phyloP scores from a whole-genome alignment of 345 rosid species.

The Hevea brasiliensis region DNA sequence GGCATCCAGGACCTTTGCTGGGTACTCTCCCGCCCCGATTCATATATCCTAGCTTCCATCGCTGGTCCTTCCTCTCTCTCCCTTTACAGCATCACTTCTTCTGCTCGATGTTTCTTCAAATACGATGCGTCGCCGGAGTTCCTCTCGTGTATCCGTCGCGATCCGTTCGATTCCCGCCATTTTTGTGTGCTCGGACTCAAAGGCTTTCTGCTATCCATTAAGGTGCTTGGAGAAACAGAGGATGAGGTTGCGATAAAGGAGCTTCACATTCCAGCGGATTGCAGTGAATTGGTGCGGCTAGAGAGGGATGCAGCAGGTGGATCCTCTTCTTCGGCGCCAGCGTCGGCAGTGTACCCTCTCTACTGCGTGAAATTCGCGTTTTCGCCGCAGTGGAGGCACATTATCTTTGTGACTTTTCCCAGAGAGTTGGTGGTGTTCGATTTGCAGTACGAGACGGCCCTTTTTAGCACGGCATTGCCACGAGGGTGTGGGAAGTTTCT shows the following conservation, averaged over 20 bases:
- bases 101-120: conserved; percentile 57
- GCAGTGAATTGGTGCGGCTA: conserved; percentile 55
- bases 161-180: conserved; percentile 89
- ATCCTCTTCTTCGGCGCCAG: conserved; percentile 55
- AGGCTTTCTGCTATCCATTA: conserved; percentile 70
- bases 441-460: conserved; percentile 72
- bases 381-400: conserved; percentile 80
- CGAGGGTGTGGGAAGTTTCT: conserved; percentile 84
- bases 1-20: conserved; percentile 93
- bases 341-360: conserved; percentile 68
- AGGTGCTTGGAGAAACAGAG: conserved; percentile 71
- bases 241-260: conserved; percentile 61
- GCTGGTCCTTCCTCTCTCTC: conserved; percentile 74
- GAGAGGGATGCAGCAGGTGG: conserved; percentile 56
- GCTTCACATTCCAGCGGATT: conserved; percentile 62
- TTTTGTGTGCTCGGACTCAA: conserved; percentile 70
- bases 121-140: conserved; percentile 77
- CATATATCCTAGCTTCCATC: conserved; percentile 62
- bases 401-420: conserved; percentile 76
- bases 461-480: conserved; percentile 63
- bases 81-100: conserved; percentile 44
- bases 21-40: conserved; percentile 55
- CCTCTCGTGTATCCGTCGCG: conserved; percentile 79
- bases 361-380: conserved; percentile 68
- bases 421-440: conserved; percentile 87